Percentiles rank a stretch among this genome's conserved stretches.
Conservation (phyloP, 768 basidiomycete genomes). For the Boletus subcaerulescens region DNA sequence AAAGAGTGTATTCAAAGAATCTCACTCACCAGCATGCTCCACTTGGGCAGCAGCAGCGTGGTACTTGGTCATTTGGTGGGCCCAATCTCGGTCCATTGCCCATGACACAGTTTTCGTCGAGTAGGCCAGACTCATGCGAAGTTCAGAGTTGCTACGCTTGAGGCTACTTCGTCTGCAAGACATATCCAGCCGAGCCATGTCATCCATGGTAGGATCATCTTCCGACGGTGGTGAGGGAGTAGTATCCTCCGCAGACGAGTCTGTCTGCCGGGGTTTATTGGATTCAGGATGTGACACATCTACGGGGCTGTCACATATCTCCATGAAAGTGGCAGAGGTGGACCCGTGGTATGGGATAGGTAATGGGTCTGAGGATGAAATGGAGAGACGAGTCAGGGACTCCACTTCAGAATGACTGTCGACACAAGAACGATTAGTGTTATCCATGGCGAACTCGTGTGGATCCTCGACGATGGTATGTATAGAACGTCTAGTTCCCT, state of each 20-base stretch:
- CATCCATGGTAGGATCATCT: slow-evolving; percentile 32
- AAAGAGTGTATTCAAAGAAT: neutral
- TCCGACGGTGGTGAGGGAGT: slow-evolving; percentile 31
- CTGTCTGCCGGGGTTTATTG: slow-evolving; percentile 14
- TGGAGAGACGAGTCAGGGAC: slow-evolving; percentile 25
- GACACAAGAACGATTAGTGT: slow-evolving; percentile 11
- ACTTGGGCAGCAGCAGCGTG: slow-evolving; percentile 39
- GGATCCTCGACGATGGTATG: slow-evolving; percentile 28
- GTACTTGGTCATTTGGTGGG: slow-evolving; percentile 52
- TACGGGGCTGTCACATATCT: slow-evolving; percentile 34
- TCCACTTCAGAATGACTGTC: slow-evolving; percentile 25
- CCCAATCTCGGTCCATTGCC: slow-evolving; percentile 67
- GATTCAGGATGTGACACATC: slow-evolving; percentile 14
- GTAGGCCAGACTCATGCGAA: slow-evolving; percentile 46
- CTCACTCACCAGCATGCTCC: slow-evolving; percentile 37
- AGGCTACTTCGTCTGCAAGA: slow-evolving; percentile 61
- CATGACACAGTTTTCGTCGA: slow-evolving; percentile 68
- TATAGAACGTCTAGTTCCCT: slow-evolving; percentile 29
- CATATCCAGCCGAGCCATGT: slow-evolving; percentile 31
- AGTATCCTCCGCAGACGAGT: slow-evolving; percentile 17
- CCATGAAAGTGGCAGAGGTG: slow-evolving; percentile 29
- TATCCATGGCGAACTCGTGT: slow-evolving; percentile 19
- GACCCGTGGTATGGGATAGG: slow-evolving; percentile 46
- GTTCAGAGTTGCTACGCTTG: slow-evolving; percentile 50
- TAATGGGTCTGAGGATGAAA: slow-evolving; percentile 41